Evolutionary conservation across 805 yeast species (phyloP).

Genomic region (Barnettozyma botsteinii): DNA sequence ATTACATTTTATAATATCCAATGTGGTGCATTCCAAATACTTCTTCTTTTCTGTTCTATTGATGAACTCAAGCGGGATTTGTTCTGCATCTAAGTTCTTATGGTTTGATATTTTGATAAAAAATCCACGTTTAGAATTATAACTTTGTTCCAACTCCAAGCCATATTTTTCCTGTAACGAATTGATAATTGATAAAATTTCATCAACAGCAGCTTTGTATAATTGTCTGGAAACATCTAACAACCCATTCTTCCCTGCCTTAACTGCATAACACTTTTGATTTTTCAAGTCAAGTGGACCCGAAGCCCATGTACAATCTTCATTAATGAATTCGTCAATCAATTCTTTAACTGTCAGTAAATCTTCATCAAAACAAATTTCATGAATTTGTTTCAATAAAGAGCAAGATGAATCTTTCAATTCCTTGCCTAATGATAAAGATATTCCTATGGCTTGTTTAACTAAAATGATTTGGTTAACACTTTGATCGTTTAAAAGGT

Average conservation of each 20-base stretch:
- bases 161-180: slow-evolving; percentile 21
- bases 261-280: slow-evolving; percentile 40
- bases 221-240: slow-evolving; percentile 39
- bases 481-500: slow-evolving; percentile 8
- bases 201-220: slow-evolving; percentile 34
- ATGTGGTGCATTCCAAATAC: slow-evolving; percentile 34
- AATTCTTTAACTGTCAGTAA: slow-evolving; percentile 19
- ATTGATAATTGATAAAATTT: slow-evolving; percentile 27
- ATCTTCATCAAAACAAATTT: slow-evolving; percentile 25
- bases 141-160: slow-evolving; percentile 28
- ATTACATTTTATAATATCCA: slow-evolving; percentile 36
- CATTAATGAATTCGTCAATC: slow-evolving; percentile 33
- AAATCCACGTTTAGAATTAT: slow-evolving; percentile 35
- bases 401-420: slow-evolving; percentile 14
- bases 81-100: slow-evolving; percentile 13
- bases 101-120: slow-evolving; percentile 28
- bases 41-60: slow-evolving; percentile 28
- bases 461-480: slow-evolving; percentile 37
- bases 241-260: slow-evolving; percentile 39
- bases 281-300: slow-evolving; percentile 36
- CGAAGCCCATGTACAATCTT: slow-evolving; percentile 38
- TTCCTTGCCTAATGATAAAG: slow-evolving; percentile 14
- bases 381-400: slow-evolving; percentile 26
- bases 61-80: slow-evolving; percentile 32
- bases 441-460: slow-evolving; percentile 30